These are phyloP conservation scores for Lachnellula suecica DNA, from an alignment of 2,329 filamentous ascomycete genomes.

Conservation along the genomic window DNA sequence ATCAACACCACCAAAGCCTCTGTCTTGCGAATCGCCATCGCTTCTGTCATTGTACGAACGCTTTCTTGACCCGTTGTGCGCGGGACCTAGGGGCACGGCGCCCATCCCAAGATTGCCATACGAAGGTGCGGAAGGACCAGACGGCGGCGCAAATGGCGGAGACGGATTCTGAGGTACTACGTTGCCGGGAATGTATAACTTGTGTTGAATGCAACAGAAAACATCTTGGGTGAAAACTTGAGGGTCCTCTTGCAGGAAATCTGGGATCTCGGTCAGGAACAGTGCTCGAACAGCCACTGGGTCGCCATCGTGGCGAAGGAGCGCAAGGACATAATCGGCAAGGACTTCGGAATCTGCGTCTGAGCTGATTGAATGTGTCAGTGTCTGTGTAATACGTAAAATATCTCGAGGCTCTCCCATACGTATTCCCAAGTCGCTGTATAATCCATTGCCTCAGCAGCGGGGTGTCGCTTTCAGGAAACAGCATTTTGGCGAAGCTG, in stretches of 20 bases:
- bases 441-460: conserved; percentile 76
- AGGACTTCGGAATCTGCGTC: conserved; percentile 81
- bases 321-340: conserved; percentile 79
- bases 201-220: conserved; percentile 63
- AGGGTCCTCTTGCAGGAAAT: conserved; percentile 71
- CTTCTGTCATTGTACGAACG: conserved; percentile 56
- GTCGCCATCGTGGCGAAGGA: conserved; percentile 69
- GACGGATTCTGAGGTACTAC: conserved; percentile 36
- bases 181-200: conserved; percentile 58
- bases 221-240: conserved; percentile 68
- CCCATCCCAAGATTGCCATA: conserved; percentile 26
- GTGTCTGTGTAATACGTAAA: conserved; percentile 4
- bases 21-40: conserved; percentile 38
- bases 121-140: conserved; percentile 24
- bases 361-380: conserved; percentile 50
- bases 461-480: conserved; percentile 59
- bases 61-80: conserved; percentile 43
- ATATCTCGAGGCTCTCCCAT: conserved; percentile 7
- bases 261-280: conserved; percentile 70
- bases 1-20: conserved; percentile 32
- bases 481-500: conserved; percentile 55
- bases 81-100: conserved; percentile 15
- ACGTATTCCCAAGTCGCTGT: conserved; percentile 75
- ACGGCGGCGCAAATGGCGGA: conserved; percentile 27
- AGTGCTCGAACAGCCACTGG: conserved; percentile 62